Percentiles rank a stretch among this genome's conserved stretches.
phyloP scores from a whole-genome alignment of 352 stramenopile species.

The Globisporangium paroecandrum region DNA sequence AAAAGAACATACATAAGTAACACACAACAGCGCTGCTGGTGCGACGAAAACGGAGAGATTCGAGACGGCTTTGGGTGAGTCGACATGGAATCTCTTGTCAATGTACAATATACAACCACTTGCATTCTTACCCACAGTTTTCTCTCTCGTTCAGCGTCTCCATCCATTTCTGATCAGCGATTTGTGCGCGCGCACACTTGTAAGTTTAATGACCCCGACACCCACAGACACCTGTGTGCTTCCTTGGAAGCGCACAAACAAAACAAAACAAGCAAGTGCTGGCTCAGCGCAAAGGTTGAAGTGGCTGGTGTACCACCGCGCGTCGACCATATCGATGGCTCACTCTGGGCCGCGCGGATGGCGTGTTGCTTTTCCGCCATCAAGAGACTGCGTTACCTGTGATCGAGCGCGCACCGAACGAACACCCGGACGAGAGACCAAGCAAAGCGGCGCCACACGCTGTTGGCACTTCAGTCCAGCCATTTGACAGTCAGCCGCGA shows the following conservation, averaged over 20 bases:
- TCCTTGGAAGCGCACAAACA: not conserved
- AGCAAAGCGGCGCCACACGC: not conserved
- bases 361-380: not conserved
- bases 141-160: not conserved
- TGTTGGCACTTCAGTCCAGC: too few species aligned
- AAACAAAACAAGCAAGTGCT: not conserved
- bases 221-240: not conserved
- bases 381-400: not conserved
- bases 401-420: not conserved
- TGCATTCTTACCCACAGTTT: not conserved
- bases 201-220: not conserved
- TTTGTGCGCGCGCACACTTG: not conserved
- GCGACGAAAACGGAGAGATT: not conserved
- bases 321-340: conserved; percentile 2
- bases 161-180: not conserved
- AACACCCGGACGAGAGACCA: not conserved
- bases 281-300: not conserved
- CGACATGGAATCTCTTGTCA: too few species aligned
- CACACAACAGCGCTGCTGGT: not conserved
- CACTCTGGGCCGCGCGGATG: not conserved
- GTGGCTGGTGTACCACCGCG: not conserved
- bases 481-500: not conserved
- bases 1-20: not conserved
- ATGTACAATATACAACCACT: not conserved
- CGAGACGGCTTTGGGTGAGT: not conserved